Base-by-base conservation (phyloP, 371 early-diverging fungal species). In the Amoeboaphelidium occidentale region DNA sequence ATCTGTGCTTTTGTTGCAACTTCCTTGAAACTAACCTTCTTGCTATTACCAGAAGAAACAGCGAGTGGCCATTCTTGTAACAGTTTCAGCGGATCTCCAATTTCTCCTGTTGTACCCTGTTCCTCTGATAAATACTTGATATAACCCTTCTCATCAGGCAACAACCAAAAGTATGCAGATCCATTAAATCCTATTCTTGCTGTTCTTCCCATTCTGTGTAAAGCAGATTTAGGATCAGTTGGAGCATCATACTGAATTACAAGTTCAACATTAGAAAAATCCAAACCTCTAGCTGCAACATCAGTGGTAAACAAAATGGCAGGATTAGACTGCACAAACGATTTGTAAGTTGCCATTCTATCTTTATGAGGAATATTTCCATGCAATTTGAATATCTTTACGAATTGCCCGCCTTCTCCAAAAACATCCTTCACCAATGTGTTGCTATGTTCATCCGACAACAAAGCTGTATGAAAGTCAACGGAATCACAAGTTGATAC, bases 231-330 rank as follows among this genome's bases (percentile, higher is more conserved):
- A 20, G 83, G 59, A 61, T 84, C 88, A 21, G 79, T 67, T 3
- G 99, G 99, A n/a, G 89, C 76, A 63, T 99, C 99, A 54, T 81
- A 96, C 62, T 99, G 98, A 39, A 98, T 68, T 53, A 99, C 86
- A 43, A 72, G 69, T 25, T 81, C 73, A 23, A 97, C 84, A 55
- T 87, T 73, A 22, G 93, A 84, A 53, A 97, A 63, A 73, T 99
- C 98, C 39, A 99, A 66, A 48, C 99, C 99, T 62, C 99, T 79
- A 4, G 97, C 91, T 10, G 92, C 93, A 6, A 99, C 89, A 65
- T 97, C 98, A 0, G 99, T 97, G 58, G 88, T 86, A 53, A 97
- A 68, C 25, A 97, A 62, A 27, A 96, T 69, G 20, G 72, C 74
- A 27, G 52, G 58, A 12, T 20, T 23, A 13, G 48, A 32, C 13